Evolutionary conservation across 257 asterid species (phyloP), one percentile per base, ranked within the genome.

Genomic region (Ehretia macrophylla): DNA sequence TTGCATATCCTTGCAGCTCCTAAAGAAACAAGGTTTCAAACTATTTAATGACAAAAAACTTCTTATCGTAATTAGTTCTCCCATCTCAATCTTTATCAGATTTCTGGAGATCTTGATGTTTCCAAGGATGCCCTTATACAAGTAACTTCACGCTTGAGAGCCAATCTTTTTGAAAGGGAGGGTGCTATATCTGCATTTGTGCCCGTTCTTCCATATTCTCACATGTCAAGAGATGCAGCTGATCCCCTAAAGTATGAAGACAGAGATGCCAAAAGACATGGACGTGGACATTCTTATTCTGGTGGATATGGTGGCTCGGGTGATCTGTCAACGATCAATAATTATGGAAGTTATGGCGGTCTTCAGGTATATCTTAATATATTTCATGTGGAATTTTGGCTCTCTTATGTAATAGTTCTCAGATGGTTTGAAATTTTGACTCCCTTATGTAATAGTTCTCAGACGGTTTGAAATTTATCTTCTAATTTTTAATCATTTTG

Each of bases 61-160:
- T 3, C 8, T 16, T 38, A 18, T 47, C 1, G 18, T 23, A 37
- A 40, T 65, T 47, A 53, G 58, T 1, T 23, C 57, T 0, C 45
- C 48, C 12, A 49, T 67, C 51, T 14, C 21, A 19, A 8, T 60
- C 35, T 42, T 9, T 60, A 19, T 56, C 73, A 91, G 98, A 86
- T 91, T 51, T 83, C 98, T 63, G 98, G 98, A 65, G 98, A 91
- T 44, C 87, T 78, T 47, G 98, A 91, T 68, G 42, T 80, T 42
- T 88, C 90, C 3, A 91, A 87, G 69, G 98, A 91, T 65, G 98
- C 96, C 39, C 89, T 91, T 39, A 53, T 83, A 68, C 98, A 87
- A 91, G 94, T 91, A 56, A 71, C 87, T 18, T 91, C 96, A 13
- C 92, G 96, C 49, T 67, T 91, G 85, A 83, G 98, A 72, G 98